Evolutionary conservation across 139 green algal genomes (phyloP).

Genomic region (Deuterostichococcus epilithicus): DNA sequence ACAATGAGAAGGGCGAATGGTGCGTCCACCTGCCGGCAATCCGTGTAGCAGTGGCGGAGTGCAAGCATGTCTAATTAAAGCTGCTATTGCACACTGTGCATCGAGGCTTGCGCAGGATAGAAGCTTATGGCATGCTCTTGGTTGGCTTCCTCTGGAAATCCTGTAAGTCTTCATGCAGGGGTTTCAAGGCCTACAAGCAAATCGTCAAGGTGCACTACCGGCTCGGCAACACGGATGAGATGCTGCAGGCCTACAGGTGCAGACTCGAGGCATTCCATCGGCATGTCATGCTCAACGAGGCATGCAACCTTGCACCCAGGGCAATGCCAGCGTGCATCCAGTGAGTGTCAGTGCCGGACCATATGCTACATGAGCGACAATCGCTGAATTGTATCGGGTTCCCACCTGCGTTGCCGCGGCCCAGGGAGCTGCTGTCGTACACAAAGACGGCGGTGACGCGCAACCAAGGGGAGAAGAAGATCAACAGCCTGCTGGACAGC

Average conservation of each 20-base stretch:
- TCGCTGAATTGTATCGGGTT: too few relatives aligned
- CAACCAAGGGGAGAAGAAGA: constrained; percentile 98
- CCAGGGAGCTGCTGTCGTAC: constrained; percentile 87
- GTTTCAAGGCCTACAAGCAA: constrained; percentile 98
- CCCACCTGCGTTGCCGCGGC: background rate
- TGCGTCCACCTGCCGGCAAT: constrained; percentile 31
- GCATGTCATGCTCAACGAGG: too few relatives aligned
- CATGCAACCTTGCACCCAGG: too few relatives aligned
- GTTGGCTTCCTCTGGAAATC: too few relatives aligned
- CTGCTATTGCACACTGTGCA: background rate
- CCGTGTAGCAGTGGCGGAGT: background rate
- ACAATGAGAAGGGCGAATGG: constrained; percentile 91
- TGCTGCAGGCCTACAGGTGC: constrained; percentile 90
- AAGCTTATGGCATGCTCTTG: background rate
- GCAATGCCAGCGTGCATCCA: too few relatives aligned
- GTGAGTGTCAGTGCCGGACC: background rate
- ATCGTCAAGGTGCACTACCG: constrained; percentile 93
- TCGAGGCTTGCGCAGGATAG: background rate
- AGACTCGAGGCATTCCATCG: too few relatives aligned
- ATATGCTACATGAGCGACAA: too few relatives aligned
- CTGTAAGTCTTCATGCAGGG: constrained; percentile 53
- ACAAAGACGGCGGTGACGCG: constrained; percentile 80
- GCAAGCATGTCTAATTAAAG: background rate
- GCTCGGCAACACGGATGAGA: constrained; percentile 61
- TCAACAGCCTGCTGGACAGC: constrained; percentile 95